Percentiles rank a stretch among this genome's conserved stretches.
Evolutionary conservation across 202 grass and related monocot species (phyloP).

Genomic region (Bolboschoenoplectus hybrid): DNA sequence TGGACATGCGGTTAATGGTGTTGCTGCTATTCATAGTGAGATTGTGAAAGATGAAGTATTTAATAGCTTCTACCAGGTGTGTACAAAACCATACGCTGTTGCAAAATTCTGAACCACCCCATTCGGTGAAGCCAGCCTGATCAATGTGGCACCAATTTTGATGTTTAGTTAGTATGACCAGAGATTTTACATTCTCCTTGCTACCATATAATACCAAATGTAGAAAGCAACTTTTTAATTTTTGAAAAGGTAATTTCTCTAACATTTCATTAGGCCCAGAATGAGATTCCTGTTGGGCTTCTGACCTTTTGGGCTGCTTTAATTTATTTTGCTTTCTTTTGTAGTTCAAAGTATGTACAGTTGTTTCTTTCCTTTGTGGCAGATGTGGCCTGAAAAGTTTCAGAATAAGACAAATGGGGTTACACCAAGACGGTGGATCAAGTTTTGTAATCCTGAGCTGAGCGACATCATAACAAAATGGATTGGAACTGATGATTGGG

Average conservation of each 20-base stretch:
- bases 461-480: constrained; percentile 91
- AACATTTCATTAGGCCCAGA: not conserved
- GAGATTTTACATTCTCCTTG: constrained; percentile 22
- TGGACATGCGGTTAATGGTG: constrained; percentile 91
- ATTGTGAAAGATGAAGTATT: constrained; percentile 99
- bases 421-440: constrained; percentile 96
- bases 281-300: not conserved
- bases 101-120: not conserved
- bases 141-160: constrained; percentile 21
- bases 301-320: not conserved
- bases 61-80: constrained; percentile 90
- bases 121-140: constrained; percentile 7
- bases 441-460: constrained; percentile 92
- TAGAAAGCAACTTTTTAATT: not conserved
- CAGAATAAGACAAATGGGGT: constrained; percentile 99
- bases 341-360: not conserved
- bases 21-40: constrained; percentile 98
- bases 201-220: constrained; percentile 22
- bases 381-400: constrained; percentile 96
- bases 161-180: constrained; percentile 11
- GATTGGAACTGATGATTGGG: constrained; percentile 91
- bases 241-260: not conserved
- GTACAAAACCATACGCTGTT: constrained; percentile 31
- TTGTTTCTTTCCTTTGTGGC: constrained; percentile 39
- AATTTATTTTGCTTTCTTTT: constrained; percentile 14